Base-by-base conservation (phyloP, 805 yeast species). In the Metschnikowia corniflorae region DNA sequence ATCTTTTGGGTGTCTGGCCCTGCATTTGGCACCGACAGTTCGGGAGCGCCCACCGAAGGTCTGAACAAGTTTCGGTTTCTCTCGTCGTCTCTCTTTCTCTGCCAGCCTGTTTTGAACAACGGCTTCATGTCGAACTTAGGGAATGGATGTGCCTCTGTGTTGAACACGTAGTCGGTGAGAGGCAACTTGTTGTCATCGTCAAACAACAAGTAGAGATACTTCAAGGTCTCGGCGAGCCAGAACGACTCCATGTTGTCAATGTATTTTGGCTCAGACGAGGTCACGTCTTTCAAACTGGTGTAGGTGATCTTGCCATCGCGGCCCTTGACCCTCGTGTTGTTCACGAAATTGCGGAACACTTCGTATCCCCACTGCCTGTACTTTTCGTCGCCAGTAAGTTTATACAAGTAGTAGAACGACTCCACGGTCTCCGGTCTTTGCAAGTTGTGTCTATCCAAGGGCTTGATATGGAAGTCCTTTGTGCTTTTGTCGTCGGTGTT, bases 401-500 rank as follows among this genome's bases (percentile, higher is more conserved):
- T 77, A 64, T 80, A 89, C 45, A 89, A 63, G 47, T 83, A 74
- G 68, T 82, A 89, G 28, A 89, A 66, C 1, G 94, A 81, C 61
- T 89, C 97, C 2, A 88, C 95, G 2, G 96, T 86, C 59, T 89
- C 97, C 1, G 96, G 96, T 48, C 96, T 73, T 64, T 88, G 97
- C 44, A 89, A 65, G 58, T 87, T 87, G 59, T 89, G 96, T 34
- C 70, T 73, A 58, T 89, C 97, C 12, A 62, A 57, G 6, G 78
- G 80, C 55, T 84, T 84, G 51, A 86, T 80, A 40, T 47, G 57
- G 58, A 86, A 84, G 56, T 86, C 96, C 5, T 60, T 56, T 1
- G 65, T 53, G 8, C 54, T 59, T 9, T 50, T 53, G 2, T 58
- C 54, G 42, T 77, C 77, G 7, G 71, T 63, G 60, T 86, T 86